Percentiles rank a stretch among this genome's conserved stretches.
These are phyloP conservation scores for Mucor sp. DNA, from an alignment of 371 early-diverging fungal species.

Conservation along the genomic window DNA sequence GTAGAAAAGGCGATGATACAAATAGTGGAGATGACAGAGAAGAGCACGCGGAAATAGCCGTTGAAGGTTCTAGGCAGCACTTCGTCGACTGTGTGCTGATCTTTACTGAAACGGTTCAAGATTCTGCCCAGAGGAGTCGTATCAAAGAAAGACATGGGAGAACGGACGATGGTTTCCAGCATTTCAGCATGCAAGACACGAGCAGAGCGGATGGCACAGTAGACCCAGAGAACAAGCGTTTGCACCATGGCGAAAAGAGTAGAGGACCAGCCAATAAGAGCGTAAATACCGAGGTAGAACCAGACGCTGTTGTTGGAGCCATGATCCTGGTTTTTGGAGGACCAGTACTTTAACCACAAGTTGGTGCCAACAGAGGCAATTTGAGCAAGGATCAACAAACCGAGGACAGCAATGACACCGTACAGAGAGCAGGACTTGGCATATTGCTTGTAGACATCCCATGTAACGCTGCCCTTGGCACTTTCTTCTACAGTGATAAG, in stretches of 20 bases:
- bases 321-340: slow-evolving; percentile 48
- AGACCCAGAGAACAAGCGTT: slow-evolving; percentile 77
- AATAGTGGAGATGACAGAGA: slow-evolving; percentile 60
- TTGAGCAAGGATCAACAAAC: slow-evolving; percentile 63
- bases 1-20: slow-evolving; percentile 63
- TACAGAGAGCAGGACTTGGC: slow-evolving; percentile 70
- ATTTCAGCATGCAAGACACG: slow-evolving; percentile 62
- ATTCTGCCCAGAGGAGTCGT: slow-evolving; percentile 89
- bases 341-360: slow-evolving; percentile 80
- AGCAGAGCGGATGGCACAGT: slow-evolving; percentile 80
- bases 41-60: slow-evolving; percentile 56
- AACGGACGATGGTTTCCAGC: slow-evolving; percentile 54
- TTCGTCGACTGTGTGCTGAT: slow-evolving; percentile 86
- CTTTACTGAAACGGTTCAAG: slow-evolving; percentile 86
- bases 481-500: slow-evolving; percentile 77
- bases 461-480: slow-evolving; percentile 80
- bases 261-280: slow-evolving; percentile 71
- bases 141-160: slow-evolving; percentile 90
- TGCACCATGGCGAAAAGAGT: slow-evolving; percentile 72
- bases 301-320: slow-evolving; percentile 43
- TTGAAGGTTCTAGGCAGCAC: slow-evolving; percentile 65
- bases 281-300: slow-evolving; percentile 79
- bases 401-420: slow-evolving; percentile 56
- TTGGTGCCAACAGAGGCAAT: slow-evolving; percentile 55
- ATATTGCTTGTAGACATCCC: slow-evolving; percentile 75